phyloP scores from a whole-genome alignment of 1,284 basidiomycete genomes.

The Macrocystidia cucumis region DNA sequence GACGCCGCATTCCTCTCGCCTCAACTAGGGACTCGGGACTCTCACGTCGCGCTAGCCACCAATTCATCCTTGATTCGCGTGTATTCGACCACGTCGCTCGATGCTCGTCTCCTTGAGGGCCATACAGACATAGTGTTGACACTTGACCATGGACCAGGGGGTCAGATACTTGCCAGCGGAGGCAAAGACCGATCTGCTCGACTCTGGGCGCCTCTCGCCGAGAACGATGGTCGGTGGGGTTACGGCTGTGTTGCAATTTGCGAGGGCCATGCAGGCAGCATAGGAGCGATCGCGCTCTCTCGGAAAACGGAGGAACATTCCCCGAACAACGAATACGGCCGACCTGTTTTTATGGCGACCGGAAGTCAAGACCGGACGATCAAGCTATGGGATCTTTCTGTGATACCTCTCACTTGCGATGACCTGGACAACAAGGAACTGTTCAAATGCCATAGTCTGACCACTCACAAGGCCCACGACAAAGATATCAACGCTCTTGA shows the following conservation, averaged over 20 bases:
- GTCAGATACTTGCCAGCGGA: conserved; percentile 78
- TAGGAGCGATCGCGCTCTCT: conserved; percentile 86
- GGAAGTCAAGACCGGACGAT: conserved; percentile 96
- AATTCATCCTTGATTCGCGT: conserved; percentile 92
- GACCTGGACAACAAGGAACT: conserved; percentile 17
- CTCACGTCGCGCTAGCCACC: conserved; percentile 87
- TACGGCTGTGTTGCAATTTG: conserved; percentile 86
- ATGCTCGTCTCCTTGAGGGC: conserved; percentile 79
- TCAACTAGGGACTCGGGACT: conserved; percentile 33
- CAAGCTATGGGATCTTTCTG: conserved; percentile 93
- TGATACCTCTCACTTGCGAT: conserved; percentile 26
- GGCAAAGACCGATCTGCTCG: conserved; percentile 90
- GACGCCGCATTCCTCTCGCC: conserved; percentile 75
- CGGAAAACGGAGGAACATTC: conserved; percentile 15
- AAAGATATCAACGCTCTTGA: conserved; percentile 99
- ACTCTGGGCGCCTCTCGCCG: conserved; percentile 66
- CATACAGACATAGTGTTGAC: conserved; percentile 92
- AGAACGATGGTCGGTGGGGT: conserved; percentile 26
- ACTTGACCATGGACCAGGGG: conserved; percentile 64
- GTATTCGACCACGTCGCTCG: conserved; percentile 68
- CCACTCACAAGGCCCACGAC: conserved; percentile 93
- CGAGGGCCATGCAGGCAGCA: conserved; percentile 91
- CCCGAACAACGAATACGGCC: conserved; percentile 18
- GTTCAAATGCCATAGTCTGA: conserved; percentile 66
- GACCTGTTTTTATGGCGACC: conserved; percentile 73